Evolutionary conservation across 2,329 filamentous ascomycete genomes (phyloP).

Genomic region (Colletotrichum siamense): DNA sequence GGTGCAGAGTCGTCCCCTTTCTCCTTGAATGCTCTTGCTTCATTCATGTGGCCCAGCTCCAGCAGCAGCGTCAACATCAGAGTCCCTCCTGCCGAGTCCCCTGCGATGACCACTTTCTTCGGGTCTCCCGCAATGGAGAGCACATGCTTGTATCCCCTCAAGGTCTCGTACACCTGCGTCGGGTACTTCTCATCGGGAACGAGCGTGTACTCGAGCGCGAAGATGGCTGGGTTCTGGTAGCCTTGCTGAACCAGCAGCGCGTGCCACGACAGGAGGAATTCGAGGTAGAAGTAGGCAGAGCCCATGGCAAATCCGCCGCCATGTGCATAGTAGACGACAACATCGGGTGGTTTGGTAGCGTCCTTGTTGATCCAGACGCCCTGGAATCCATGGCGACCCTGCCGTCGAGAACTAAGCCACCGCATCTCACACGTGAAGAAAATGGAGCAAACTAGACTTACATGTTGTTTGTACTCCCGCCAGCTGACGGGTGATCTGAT

Average conservation of each 20-base stretch:
- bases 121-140: conserved; percentile 63
- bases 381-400: conserved; percentile 39
- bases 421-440: neutral
- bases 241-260: conserved; percentile 67
- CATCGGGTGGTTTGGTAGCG: conserved; percentile 66
- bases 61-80: conserved; percentile 76
- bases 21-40: conserved; percentile 18
- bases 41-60: conserved; percentile 59
- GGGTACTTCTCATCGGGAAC: conserved; percentile 79
- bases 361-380: conserved; percentile 76
- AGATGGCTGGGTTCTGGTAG: conserved; percentile 78
- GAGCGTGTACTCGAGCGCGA: conserved; percentile 81
- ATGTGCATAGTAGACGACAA: conserved; percentile 84
- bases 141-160: conserved; percentile 75
- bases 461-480: conserved; percentile 55
- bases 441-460: conserved; percentile 32
- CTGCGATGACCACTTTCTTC: conserved; percentile 71
- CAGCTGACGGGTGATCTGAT: conserved; percentile 67
- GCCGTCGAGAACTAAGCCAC: neutral
- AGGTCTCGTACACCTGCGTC: conserved; percentile 72
- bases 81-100: conserved; percentile 81
- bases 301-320: conserved; percentile 88
- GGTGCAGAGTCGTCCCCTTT: conserved; percentile 8
- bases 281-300: conserved; percentile 82
- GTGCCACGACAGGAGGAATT: conserved; percentile 79